Conservation (phyloP, 257 asterid species). For the Solanum lycopersicoides region DNA sequence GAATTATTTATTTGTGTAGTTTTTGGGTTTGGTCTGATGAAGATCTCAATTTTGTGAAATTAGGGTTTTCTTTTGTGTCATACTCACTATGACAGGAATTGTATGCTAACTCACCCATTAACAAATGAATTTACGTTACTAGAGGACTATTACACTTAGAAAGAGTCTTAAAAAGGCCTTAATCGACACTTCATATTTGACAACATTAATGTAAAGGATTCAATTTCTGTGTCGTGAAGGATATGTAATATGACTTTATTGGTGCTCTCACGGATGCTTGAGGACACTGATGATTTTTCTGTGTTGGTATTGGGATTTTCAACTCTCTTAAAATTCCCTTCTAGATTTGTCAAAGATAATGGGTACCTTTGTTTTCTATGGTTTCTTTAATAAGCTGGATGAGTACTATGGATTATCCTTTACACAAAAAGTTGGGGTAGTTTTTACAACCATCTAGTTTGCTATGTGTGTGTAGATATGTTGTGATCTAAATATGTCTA, state of each 20-base stretch:
- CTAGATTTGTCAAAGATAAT: background rate
- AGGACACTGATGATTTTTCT: background rate
- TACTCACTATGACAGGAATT: background rate
- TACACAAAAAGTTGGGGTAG: background rate
- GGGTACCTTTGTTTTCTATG: background rate
- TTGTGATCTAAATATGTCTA: background rate
- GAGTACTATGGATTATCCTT: background rate
- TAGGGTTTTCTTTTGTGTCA: background rate
- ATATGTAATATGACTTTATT: background rate
- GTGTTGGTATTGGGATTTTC: background rate
- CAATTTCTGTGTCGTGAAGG: background rate
- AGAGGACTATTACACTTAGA: background rate
- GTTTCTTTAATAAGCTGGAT: background rate
- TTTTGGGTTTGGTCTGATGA: background rate
- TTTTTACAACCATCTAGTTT: background rate
- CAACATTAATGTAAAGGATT: background rate
- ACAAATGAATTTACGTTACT: background rate
- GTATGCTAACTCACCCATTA: background rate
- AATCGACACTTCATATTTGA: background rate
- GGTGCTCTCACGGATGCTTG: background rate
- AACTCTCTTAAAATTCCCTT: background rate
- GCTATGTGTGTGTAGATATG: background rate
- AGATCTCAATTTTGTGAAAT: background rate
- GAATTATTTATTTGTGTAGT: background rate
- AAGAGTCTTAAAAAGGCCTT: background rate